A percentile compares a stretch with the other conserved stretches of the same genome.
Conservation (phyloP, 495 filamentous ascomycete species). For the Penicillium crystallinum region DNA sequence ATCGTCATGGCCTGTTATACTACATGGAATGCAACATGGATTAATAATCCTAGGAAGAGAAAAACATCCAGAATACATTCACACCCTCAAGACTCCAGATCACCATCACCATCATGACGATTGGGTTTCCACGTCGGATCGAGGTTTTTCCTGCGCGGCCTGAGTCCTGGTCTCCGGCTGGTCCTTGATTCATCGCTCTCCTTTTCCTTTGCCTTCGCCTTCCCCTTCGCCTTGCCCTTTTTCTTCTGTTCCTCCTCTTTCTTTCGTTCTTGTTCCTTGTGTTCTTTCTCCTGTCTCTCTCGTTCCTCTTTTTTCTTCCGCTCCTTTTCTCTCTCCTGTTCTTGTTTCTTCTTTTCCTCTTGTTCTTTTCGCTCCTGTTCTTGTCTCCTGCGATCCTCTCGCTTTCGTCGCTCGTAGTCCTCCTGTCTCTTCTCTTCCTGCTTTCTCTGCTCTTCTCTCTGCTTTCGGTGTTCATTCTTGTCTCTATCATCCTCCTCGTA, state of each 20-base stretch:
- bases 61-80: not conserved
- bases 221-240: not conserved
- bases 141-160: not conserved
- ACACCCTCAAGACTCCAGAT: not conserved
- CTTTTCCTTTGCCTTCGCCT: not conserved
- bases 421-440: not conserved
- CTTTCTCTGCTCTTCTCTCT: too few relatives aligned
- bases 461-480: too few relatives aligned
- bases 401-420: not conserved
- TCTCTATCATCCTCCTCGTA: too few relatives aligned
- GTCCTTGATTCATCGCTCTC: not conserved
- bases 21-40: too few relatives aligned
- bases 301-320: not conserved
- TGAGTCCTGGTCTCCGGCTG: not conserved
- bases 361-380: not conserved
- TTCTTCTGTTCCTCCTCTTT: not conserved
- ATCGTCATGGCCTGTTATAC: too few relatives aligned
- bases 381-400: not conserved
- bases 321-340: not conserved
- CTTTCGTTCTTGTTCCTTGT: not conserved
- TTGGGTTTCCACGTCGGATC: conserved; percentile 1
- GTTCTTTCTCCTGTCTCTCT: not conserved
- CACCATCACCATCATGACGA: not conserved
- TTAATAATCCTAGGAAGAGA: not conserved
- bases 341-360: not conserved